Base-by-base conservation (phyloP, 129 eudicot species). In the Flaveria sonorensis region DNA sequence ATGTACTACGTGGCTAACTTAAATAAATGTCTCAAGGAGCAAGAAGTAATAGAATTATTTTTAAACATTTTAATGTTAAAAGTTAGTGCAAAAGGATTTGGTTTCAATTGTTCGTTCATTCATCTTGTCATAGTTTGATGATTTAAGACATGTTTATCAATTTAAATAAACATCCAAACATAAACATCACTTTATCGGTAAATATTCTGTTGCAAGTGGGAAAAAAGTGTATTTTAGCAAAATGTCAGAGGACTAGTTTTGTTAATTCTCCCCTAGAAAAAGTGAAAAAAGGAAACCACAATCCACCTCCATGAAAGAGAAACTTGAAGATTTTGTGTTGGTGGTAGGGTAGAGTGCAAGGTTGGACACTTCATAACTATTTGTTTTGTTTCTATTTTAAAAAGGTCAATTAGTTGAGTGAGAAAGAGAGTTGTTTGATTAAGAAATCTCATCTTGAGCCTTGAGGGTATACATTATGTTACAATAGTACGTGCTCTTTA, bases 291-390 rank as follows among this genome's bases (percentile, higher is more conserved):
- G 32, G 63, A 30, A 57, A 26, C 48, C 43, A 23, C 82, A 12
- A 3, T 66, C 52, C 52, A 59, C 43, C 46, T 79, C 21, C 36
- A 15, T 48, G 67, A 79, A 20, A 79, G 64, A 71, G 56, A 71
- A 61, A 71, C 78, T 71, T 52, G 24, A 72, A 71, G 83, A 79
- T 71, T 40, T 62, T 30, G 67, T 71, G 78, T 71, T 43, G 73
- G 73, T 79, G 83, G 68, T 79, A 79, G 83, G 83, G 83, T 79
- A 79, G 83, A 79, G 83, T 79, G 78, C 72, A 79, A 79, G 83
- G 45, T 61, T 64, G 78, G 83, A 79, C 67, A 79, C 23, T 71
- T 71, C 55, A 48, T 61, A 78, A 50, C 40, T 79, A 21, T 71
- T 77, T 73, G 78, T 60, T 79, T 62, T 48, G 43, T 79, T 59